Evolutionary conservation across 257 asterid species (phyloP), one percentile per base, ranked within the genome.

Genomic region (Rauvolfia tetraphylla): DNA sequence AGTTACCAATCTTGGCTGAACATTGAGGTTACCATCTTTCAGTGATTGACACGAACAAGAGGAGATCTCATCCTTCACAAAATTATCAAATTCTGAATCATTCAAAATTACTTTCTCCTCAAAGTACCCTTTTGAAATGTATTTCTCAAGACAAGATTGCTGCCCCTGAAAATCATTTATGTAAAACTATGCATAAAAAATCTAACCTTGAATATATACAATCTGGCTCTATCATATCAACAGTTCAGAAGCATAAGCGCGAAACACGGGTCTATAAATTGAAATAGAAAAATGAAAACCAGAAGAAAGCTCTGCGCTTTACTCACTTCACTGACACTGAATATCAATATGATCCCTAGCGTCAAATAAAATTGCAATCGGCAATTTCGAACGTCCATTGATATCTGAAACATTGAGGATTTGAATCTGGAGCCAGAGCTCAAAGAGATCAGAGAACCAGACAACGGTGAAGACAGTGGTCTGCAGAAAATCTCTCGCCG

Each of bases 41-140:
- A 78, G 31, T 66, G 78, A 74, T 77, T 80, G 46, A 77, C 87
- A 81, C 72, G 87, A 82, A 51, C 84, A 82, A 42, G 44, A 75
- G 59, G 80, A 83, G 77, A 90, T n/a, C 69, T 83, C 82, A 59
- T 84, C 83, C 58, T 76, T 79, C 33, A 88, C 31, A 68, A 81
- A 91, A 38, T 77, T 82, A 74, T 79, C 78, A 63, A 92, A 89
- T 51, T 88, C 80, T 25, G 72, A 77, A 66, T 88, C 91, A 34
- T 69, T 61, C 79, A 86, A 86, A 75, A 63, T 80, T 33, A 69
- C 77, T 51, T 87, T 77, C 83, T 83, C 77, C 63, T 86, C 79
- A 62, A 95, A 91, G 72, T 89, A 95, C 0, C 74, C 71, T 42
- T 84, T 63, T 25, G 92, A 11, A 33, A 94, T 83, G 83, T 80